These are phyloP conservation scores for Coniochaeta hoffmannii DNA, from an alignment of 2,329 filamentous ascomycete species.

Conservation along the genomic window DNA sequence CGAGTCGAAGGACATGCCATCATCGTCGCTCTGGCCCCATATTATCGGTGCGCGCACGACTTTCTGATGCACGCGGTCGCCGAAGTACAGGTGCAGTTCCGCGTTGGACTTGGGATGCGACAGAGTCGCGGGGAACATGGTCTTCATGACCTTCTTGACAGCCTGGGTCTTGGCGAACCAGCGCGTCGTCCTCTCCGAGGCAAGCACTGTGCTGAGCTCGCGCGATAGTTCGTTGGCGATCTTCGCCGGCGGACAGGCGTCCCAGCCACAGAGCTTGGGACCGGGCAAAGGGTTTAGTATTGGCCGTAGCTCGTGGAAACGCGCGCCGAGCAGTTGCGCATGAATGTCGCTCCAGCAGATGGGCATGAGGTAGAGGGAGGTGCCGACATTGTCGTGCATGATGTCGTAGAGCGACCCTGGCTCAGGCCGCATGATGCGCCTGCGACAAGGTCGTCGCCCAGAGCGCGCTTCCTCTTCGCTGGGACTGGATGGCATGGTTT, in stretches of 20 bases:
- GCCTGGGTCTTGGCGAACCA: constrained; percentile 29
- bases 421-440: constrained; percentile 30
- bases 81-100: constrained; percentile 44
- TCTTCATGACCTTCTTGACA: constrained; percentile 35
- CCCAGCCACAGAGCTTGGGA: constrained; percentile 5
- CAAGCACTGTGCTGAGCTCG: constrained; percentile 33
- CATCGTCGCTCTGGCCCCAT: constrained; percentile 37
- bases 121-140: constrained; percentile 31
- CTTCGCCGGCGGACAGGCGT: constrained; percentile 25
- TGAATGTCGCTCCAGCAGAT: constrained; percentile 51
- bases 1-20: constrained; percentile 25
- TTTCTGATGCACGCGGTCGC: constrained; percentile 33
- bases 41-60: constrained; percentile 40
- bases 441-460: constrained; percentile 8
- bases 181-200: constrained; percentile 24
- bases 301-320: constrained; percentile 34
- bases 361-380: constrained; percentile 42
- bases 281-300: constrained; percentile 33
- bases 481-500: neutral
- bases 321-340: constrained; percentile 35
- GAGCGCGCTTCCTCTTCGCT: neutral
- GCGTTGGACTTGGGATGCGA: constrained; percentile 22
- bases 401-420: constrained; percentile 44
- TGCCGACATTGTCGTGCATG: constrained; percentile 39
- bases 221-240: constrained; percentile 34